phyloP scores from a whole-genome alignment of 169 alveolate genomes.

The Ichthyophthirius multifiliis region DNA sequence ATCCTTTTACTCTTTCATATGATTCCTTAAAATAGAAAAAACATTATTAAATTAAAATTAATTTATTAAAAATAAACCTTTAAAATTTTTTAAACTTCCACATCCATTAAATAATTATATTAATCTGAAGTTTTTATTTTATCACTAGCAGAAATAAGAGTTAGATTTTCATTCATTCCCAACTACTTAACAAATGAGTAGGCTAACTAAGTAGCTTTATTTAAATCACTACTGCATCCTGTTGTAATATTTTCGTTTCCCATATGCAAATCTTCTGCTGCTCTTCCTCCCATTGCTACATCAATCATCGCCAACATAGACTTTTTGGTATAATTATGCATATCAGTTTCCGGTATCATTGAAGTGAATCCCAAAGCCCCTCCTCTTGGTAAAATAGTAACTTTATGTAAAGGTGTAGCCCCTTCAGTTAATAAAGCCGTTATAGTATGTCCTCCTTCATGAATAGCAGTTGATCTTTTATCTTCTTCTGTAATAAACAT shows the following conservation, averaged over 20 bases:
- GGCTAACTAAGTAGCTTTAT: constrained; percentile 91
- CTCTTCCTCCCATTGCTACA: constrained; percentile 95
- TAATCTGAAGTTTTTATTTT: constrained; percentile 14
- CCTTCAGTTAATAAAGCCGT: constrained; percentile 70
- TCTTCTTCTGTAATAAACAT: constrained; percentile 84
- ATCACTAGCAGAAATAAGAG: background rate
- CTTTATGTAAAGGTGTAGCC: constrained; percentile 84
- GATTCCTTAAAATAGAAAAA: background rate
- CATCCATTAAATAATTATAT: constrained; percentile 10
- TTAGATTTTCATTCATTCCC: constrained; percentile 25
- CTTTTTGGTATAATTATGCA: constrained; percentile 69
- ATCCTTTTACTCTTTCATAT: constrained; percentile 23
- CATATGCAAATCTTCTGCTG: constrained; percentile 90
- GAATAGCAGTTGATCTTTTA: constrained; percentile 53
- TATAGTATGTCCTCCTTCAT: constrained; percentile 81
- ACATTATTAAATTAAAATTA: background rate
- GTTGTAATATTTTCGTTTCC: constrained; percentile 92
- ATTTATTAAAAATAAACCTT: background rate
- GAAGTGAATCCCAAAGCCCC: constrained; percentile 86
- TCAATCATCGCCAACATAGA: constrained; percentile 91
- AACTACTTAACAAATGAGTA: constrained; percentile 67
- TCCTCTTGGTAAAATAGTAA: constrained; percentile 94
- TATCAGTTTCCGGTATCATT: constrained; percentile 66
- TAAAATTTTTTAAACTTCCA: constrained; percentile 1
- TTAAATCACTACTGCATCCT: constrained; percentile 87